These are phyloP conservation scores for Apiotrichum veenhuisii DNA, from an alignment of 1,284 basidiomycete species.

Conservation along the genomic window DNA sequence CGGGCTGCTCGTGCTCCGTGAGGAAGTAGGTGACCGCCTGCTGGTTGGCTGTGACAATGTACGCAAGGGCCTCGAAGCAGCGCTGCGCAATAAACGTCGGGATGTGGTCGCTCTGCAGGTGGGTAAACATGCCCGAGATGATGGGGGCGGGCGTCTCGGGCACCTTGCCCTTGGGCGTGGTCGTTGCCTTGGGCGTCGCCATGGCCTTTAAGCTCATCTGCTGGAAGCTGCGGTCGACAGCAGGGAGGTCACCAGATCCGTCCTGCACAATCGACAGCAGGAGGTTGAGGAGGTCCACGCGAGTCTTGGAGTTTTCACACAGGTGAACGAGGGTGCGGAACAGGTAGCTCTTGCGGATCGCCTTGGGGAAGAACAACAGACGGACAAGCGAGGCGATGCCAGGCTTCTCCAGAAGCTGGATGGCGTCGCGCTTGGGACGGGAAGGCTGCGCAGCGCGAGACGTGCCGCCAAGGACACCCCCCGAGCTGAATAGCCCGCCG, in stretches of 20 bases:
- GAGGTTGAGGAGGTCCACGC: constrained; percentile 87
- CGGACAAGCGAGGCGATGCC: constrained; percentile 87
- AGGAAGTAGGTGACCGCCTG: constrained; percentile 85
- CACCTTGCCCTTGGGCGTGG: constrained; percentile 57
- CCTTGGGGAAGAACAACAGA: constrained; percentile 93
- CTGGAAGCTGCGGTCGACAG: constrained; percentile 89
- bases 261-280: constrained; percentile 90
- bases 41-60: constrained; percentile 79
- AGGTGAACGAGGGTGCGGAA: constrained; percentile 91
- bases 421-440: constrained; percentile 66
- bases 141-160: constrained; percentile 39
- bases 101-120: constrained; percentile 73
- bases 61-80: constrained; percentile 81
- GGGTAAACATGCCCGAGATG: constrained; percentile 58
- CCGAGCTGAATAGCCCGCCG: neutral
- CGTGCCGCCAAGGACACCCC: neutral
- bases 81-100: constrained; percentile 89
- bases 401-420: constrained; percentile 87
- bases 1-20: constrained; percentile 82
- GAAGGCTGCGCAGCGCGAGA: neutral
- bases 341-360: constrained; percentile 76
- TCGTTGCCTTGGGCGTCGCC: constrained; percentile 64
- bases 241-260: constrained; percentile 83
- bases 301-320: constrained; percentile 89
- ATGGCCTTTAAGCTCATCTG: constrained; percentile 74